A percentile compares a stretch with the other conserved stretches of the same genome.
Conservation (phyloP, 306 rosid genomes). For the Pyrus betulifolia region DNA sequence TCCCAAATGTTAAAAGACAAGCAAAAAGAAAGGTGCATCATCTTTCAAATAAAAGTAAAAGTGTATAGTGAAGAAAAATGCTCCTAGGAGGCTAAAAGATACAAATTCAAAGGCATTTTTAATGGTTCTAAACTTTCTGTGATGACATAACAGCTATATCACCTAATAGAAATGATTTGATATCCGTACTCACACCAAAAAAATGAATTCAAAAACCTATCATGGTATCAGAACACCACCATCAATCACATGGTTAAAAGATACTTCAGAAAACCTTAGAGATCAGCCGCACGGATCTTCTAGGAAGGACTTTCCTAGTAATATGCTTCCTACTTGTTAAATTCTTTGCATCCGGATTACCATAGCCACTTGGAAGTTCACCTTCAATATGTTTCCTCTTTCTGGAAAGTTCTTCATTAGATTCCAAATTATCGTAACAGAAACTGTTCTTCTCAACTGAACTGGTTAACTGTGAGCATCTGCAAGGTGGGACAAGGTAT, state of each 20-base stretch:
- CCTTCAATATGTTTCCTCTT: slow-evolving; percentile 35
- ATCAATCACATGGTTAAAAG: not conserved
- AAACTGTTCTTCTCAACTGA: slow-evolving; percentile 32
- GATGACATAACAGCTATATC: not conserved
- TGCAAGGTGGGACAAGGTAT: slow-evolving; percentile 28
- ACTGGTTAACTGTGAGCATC: slow-evolving; percentile 49
- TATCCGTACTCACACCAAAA: not conserved
- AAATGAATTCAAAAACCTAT: not conserved
- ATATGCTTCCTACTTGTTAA: slow-evolving; percentile 45
- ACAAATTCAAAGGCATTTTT: not conserved
- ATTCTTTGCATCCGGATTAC: slow-evolving; percentile 29
- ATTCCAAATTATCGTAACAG: slow-evolving; percentile 21
- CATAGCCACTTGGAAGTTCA: slow-evolving; percentile 23
- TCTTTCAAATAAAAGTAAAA: not conserved
- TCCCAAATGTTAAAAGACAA: not conserved
- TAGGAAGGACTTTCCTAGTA: slow-evolving; percentile 20
- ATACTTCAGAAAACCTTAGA: slow-evolving; percentile 31
- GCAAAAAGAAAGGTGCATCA: not conserved
- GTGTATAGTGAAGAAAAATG: not conserved
- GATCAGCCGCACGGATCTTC: slow-evolving; percentile 53
- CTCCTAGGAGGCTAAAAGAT: not conserved
- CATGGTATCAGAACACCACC: not conserved
- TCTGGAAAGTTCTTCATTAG: slow-evolving; percentile 24
- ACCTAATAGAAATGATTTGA: not conserved
- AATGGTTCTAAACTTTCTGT: not conserved